Percentiles rank a stretch among this genome's conserved stretches.
Evolutionary conservation across 352 stramenopile species (phyloP).

Genomic region (Pythium volutum): DNA sequence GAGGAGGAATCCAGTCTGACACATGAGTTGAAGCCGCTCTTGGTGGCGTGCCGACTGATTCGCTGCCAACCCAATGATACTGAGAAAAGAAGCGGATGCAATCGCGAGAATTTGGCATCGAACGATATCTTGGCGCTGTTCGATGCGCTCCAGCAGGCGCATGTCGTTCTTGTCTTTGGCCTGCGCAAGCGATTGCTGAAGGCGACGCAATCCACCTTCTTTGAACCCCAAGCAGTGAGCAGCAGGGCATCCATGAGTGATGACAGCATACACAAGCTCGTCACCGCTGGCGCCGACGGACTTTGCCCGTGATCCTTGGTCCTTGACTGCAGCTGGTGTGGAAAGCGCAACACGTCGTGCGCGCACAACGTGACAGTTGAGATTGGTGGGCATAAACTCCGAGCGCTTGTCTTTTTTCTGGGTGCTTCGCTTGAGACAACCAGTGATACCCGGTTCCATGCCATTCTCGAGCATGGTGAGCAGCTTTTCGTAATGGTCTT

Average conservation of each 20-base stretch:
- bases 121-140: constrained; percentile 81
- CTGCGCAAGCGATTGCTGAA: constrained; percentile 48
- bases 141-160: constrained; percentile 55
- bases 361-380: constrained; percentile 80
- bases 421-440: constrained; percentile 78
- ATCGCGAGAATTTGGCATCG: constrained; percentile 74
- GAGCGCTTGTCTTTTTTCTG: constrained; percentile 85
- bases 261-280: constrained; percentile 66
- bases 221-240: constrained; percentile 83
- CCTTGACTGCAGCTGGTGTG: constrained; percentile 15
- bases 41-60: constrained; percentile 53
- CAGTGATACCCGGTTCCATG: constrained; percentile 79
- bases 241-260: constrained; percentile 79
- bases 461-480: constrained; percentile 68
- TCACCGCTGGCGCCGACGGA: constrained; percentile 30
- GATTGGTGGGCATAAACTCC: constrained; percentile 85
- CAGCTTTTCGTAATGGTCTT: constrained; percentile 70
- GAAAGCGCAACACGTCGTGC: constrained; percentile 54
- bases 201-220: constrained; percentile 67
- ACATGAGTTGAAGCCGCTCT: constrained; percentile 62
- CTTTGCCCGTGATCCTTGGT: constrained; percentile 14
- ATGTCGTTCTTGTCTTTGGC: constrained; percentile 46
- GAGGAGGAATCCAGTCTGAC: constrained; percentile 80
- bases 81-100: constrained; percentile 71
- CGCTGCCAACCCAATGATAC: constrained; percentile 55